Percentiles rank a stretch among this genome's conserved stretches.
Evolutionary conservation across 345 rosid genomes (phyloP).

Genomic region (Ailanthus altissimus): DNA sequence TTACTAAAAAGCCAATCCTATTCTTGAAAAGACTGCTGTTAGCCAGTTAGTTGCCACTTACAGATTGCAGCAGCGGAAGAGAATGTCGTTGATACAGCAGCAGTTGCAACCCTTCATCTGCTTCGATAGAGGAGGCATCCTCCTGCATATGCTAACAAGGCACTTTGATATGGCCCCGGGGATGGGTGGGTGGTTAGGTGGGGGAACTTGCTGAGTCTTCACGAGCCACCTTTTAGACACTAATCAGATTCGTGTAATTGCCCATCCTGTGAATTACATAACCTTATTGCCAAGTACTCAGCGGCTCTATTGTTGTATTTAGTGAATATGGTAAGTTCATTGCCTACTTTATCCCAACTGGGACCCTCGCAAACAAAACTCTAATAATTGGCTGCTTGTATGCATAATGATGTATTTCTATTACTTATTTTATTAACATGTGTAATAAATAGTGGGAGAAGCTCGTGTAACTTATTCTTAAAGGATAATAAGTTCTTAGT

Average conservation of each 20-base stretch:
- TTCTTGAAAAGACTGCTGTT: not conserved
- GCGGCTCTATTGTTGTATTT: not conserved
- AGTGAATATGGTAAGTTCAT: not conserved
- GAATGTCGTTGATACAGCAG: not conserved
- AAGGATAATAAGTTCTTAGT: not conserved
- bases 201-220: not conserved
- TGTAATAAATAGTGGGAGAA: not conserved
- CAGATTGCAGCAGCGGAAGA: conserved; percentile 28
- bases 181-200: too few species aligned
- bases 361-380: not conserved
- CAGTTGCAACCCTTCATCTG: conserved; percentile 19
- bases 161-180: not conserved
- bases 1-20: not conserved
- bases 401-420: not conserved
- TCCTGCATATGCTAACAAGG: not conserved
- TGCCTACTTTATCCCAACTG: not conserved
- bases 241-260: too few species aligned
- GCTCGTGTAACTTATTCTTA: not conserved
- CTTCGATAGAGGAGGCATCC: conserved; percentile 7
- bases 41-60: not conserved
- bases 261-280: not conserved
- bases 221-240: not conserved
- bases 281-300: not conserved
- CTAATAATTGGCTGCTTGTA: not conserved
- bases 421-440: not conserved